A percentile compares a stretch with the other conserved stretches of the same genome.
Conservation (phyloP, 805 yeast species). For the Kodamaea laetipori region DNA sequence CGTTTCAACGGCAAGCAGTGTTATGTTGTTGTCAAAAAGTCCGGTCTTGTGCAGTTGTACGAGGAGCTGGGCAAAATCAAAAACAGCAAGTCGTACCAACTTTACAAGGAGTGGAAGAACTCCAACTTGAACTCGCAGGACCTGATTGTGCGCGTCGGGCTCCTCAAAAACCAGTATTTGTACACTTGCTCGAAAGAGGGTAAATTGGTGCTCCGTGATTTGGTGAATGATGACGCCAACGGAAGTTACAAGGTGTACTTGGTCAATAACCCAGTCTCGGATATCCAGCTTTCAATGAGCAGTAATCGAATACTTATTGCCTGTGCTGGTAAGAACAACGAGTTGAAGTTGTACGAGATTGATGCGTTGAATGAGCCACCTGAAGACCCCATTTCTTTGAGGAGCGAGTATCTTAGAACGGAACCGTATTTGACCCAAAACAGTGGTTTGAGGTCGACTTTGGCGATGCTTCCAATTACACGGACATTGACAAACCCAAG, state of each 20-base stretch:
- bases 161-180: slow-evolving; percentile 29
- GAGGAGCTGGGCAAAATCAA: slow-evolving; percentile 16
- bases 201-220: slow-evolving; percentile 36
- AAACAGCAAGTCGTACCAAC: slow-evolving; percentile 16
- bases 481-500: slow-evolving; percentile 3
- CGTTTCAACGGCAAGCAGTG: slow-evolving; percentile 22
- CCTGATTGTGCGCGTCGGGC: slow-evolving; percentile 28
- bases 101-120: slow-evolving; percentile 40
- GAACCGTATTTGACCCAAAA: slow-evolving; percentile 4
- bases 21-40: slow-evolving; percentile 26
- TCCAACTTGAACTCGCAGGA: slow-evolving; percentile 24
- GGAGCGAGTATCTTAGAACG: neutral
- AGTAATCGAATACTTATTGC: slow-evolving; percentile 20
- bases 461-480: neutral
- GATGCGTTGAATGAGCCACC: slow-evolving; percentile 12
- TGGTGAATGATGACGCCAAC: slow-evolving; percentile 38
- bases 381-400: neutral
- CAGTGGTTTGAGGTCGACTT: slow-evolving; percentile 8
- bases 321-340: slow-evolving; percentile 31
- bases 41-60: slow-evolving; percentile 34
- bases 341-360: slow-evolving; percentile 29
- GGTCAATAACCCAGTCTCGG: slow-evolving; percentile 28
- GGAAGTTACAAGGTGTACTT: slow-evolving; percentile 28
- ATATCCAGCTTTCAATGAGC: slow-evolving; percentile 20
- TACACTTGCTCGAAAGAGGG: slow-evolving; percentile 38